These are phyloP conservation scores for Chlorella sorokiniana DNA, from an alignment of 139 green algal genomes.

Conservation along the genomic window DNA sequence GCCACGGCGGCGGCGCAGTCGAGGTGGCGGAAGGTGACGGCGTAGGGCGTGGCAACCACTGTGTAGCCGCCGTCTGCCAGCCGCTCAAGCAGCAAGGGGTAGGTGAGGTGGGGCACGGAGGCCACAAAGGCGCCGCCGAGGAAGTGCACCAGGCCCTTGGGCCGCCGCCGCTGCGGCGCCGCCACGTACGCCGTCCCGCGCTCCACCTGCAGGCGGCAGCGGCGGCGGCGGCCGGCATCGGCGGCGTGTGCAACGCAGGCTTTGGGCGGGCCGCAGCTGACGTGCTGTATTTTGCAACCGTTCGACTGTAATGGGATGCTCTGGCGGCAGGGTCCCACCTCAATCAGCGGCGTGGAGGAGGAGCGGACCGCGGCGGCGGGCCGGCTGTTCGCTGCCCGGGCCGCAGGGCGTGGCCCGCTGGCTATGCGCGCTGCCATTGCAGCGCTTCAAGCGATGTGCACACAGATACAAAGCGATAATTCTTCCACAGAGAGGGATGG, in stretches of 20 bases:
- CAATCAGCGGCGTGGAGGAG: too few species aligned
- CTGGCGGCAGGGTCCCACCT: too few species aligned
- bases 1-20: slow-evolving; percentile 78
- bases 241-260: not conserved
- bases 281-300: not conserved
- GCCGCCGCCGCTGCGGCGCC: not conserved
- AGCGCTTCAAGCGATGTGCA: too few species aligned
- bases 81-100: slow-evolving; percentile 3
- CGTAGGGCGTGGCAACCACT: slow-evolving; percentile 73
- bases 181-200: not conserved
- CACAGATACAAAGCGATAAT: too few species aligned
- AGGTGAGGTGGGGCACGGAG: slow-evolving; percentile 77
- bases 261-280: not conserved
- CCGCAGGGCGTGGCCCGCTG: too few species aligned
- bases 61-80: slow-evolving; percentile 62
- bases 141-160: slow-evolving; percentile 80
- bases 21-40: slow-evolving; percentile 86
- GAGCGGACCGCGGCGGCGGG: too few species aligned
- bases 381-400: too few species aligned
- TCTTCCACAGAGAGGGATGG: too few species aligned
- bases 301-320: too few species aligned
- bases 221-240: not conserved
- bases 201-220: not conserved
- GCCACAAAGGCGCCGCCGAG: slow-evolving; percentile 90
- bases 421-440: too few species aligned